Evolutionary conservation across 441 rosid species (phyloP).

Genomic region (Eruca vesicaria): DNA sequence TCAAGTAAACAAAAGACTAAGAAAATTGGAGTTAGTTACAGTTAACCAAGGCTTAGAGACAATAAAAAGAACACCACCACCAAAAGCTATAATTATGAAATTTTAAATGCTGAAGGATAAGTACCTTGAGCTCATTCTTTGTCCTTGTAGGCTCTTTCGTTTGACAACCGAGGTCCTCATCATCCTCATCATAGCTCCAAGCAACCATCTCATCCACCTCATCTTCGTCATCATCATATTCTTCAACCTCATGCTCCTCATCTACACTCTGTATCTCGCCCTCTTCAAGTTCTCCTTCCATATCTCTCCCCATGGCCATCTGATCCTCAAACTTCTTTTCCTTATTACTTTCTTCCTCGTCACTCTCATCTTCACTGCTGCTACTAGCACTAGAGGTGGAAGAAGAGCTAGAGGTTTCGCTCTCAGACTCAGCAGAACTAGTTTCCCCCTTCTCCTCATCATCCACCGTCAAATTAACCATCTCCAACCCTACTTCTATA

Average conservation of each 20-base stretch:
- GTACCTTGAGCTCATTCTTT: slow-evolving; percentile 83
- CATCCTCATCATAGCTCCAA: slow-evolving; percentile 47
- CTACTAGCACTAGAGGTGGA: slow-evolving; percentile 40
- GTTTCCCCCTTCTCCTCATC: slow-evolving; percentile 34
- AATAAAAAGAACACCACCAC: neutral
- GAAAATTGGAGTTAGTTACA: neutral
- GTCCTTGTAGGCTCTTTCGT: slow-evolving; percentile 62
- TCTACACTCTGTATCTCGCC: slow-evolving; percentile 69
- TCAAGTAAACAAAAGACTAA: too few relatives aligned
- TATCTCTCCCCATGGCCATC: slow-evolving; percentile 28
- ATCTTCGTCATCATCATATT: too few relatives aligned
- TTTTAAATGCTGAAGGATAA: slow-evolving; percentile 4
- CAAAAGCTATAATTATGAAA: slow-evolving; percentile 15
- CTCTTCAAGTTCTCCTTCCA: slow-evolving; percentile 64
- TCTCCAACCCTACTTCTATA: slow-evolving; percentile 55
- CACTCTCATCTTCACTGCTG: slow-evolving; percentile 28
- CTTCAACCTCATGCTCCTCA: slow-evolving; percentile 31
- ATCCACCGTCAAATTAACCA: slow-evolving; percentile 40
- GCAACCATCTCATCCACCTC: slow-evolving; percentile 46
- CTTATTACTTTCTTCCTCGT: slow-evolving; percentile 27
- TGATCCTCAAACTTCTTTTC: too few relatives aligned
- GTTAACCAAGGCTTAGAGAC: neutral
- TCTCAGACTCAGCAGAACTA: slow-evolving; percentile 42
- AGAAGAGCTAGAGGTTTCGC: slow-evolving; percentile 43
- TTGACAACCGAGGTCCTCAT: slow-evolving; percentile 37